Evolutionary conservation across 2,329 filamentous ascomycete genomes (phyloP), one percentile per base, ranked within the genome.

Genomic region (Pyrenophora tritici-repentis): DNA sequence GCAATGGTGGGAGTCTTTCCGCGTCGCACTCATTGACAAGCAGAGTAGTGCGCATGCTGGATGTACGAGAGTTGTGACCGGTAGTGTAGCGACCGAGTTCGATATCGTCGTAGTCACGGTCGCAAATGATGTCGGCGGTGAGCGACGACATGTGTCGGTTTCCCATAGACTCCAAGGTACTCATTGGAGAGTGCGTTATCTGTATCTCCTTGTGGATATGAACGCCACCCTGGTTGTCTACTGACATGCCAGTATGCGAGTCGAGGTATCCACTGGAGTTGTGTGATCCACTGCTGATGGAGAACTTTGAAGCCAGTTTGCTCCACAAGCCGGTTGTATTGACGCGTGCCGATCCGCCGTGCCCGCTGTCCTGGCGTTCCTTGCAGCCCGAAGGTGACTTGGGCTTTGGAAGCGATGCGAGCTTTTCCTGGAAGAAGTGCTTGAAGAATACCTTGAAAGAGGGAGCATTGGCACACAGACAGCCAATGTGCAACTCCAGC

Each of bases 391-490:
- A 24, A 3, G 56, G 41, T 14, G 49, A 36, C 16, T 42, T 48
- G 1, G 55, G 47, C 7, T 31, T 34, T 12, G 52, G 58, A 4
- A 37, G 35, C 5, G 49, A 58, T 2, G 49, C 56, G 29, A 67
- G 43, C 16, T 47, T 62, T 2, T 68, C 64, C 3, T 57, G 49
- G 59, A 71, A 62, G 56, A 64, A 64, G 36, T 65, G 58, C 29
- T 59, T 65, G 63, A 70, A 70, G 45, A 71, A 70, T n/a, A 70
- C 61, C 32, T 71, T 71, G 7, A 69, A 50, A 1, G 65, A 60
- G 2, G 68, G 68, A 1, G 63, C 63, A 8, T 70, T 70, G 8
- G 67, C 67, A 38, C 68, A 71, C 13, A 69, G 64, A 6, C 56
- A 61, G 1, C 67, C 68, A 9, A 71, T 55, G 20, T 70, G 63